These are phyloP conservation scores for Coemansia sp. DNA, from an alignment of 192 early-diverging fungal genomes.

Conservation along the genomic window DNA sequence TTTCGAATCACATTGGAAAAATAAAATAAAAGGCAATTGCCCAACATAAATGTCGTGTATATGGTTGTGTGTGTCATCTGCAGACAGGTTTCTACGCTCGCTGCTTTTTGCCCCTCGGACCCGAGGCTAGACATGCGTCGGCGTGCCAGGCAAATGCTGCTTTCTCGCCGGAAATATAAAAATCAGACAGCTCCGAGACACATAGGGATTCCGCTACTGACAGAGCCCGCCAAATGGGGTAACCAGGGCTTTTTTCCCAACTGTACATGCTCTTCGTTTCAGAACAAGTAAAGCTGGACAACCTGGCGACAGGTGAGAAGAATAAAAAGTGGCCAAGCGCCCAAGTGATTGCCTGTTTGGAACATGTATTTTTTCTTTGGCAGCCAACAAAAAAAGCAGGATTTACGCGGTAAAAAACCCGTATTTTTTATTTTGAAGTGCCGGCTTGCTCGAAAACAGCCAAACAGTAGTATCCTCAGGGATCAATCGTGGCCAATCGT, in stretches of 20 bases:
- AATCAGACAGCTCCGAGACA: too few species aligned
- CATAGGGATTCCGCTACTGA: neutral
- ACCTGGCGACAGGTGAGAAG: too few species aligned
- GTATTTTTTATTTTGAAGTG: neutral
- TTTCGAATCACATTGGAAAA: neutral
- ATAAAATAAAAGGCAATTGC: neutral
- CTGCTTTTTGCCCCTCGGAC: neutral
- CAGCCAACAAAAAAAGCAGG: neutral
- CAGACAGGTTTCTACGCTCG: neutral
- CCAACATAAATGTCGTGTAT: neutral
- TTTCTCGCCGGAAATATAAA: neutral
- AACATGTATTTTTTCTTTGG: neutral
- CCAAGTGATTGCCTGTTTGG: neutral
- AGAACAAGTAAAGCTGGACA: too few species aligned
- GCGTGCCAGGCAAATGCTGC: too few species aligned
- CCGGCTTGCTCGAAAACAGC: neutral
- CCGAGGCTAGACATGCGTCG: neutral
- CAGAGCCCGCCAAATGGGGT: too few species aligned
- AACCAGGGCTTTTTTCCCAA: too few species aligned
- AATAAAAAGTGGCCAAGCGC: too few species aligned
- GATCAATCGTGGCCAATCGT: slow-evolving; percentile 3
- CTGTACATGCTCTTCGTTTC: too few species aligned
- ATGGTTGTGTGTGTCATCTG: neutral
- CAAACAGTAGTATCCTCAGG: neutral
- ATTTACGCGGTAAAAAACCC: neutral